These are phyloP conservation scores for Gaultheria prostrata DNA, from an alignment of 148 eudicot genomes.

Conservation along the genomic window DNA sequence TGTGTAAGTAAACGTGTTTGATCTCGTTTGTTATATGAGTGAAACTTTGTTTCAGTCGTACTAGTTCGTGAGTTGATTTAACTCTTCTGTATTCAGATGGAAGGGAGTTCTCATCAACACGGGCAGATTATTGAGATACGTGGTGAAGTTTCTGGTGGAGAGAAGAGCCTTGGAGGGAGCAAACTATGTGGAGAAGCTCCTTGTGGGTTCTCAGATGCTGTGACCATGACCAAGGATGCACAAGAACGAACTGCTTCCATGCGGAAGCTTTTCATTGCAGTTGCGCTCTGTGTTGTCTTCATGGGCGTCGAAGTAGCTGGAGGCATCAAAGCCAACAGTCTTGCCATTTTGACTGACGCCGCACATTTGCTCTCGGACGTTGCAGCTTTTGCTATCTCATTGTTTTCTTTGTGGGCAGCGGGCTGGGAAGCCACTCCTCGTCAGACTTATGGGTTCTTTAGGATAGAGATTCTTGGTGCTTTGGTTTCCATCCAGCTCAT, in stretches of 20 bases:
- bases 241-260: constrained; percentile 77
- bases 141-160: constrained; percentile 29
- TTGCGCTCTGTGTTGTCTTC: constrained; percentile 66
- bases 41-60: background rate
- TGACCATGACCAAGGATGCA: constrained; percentile 52
- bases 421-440: constrained; percentile 98
- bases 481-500: constrained; percentile 86
- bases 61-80: background rate
- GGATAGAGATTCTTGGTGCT: constrained; percentile 88
- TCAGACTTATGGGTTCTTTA: constrained; percentile 83
- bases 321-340: constrained; percentile 90
- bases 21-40: background rate
- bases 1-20: background rate
- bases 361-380: constrained; percentile 92
- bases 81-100: constrained; percentile 44
- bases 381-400: constrained; percentile 90
- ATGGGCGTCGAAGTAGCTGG: constrained; percentile 83
- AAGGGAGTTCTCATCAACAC: constrained; percentile 29
- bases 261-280: constrained; percentile 75
- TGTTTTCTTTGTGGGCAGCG: constrained; percentile 87
- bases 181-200: constrained; percentile 65
- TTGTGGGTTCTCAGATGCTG: constrained; percentile 72
- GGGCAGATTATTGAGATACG: constrained; percentile 48
- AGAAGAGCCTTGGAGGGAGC: constrained; percentile 29
- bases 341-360: constrained; percentile 83